These are phyloP conservation scores for Schwanniomyces polymorphus DNA, from an alignment of 805 yeast species.

Conservation along the genomic window DNA sequence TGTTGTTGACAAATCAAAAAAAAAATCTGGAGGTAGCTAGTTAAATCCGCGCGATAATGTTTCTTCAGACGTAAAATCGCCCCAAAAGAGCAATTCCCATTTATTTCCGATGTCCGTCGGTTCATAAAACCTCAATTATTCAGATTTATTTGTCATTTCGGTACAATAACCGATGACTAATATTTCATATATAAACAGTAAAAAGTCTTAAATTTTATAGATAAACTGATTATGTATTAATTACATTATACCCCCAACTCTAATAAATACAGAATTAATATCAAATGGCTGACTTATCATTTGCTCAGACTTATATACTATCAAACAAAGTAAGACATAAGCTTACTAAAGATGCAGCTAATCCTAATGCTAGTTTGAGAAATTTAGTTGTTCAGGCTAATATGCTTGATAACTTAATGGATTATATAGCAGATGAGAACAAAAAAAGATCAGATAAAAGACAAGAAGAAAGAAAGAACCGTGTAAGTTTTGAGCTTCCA, in stretches of 20 bases:
- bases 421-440: slow-evolving; percentile 36
- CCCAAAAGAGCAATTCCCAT: not conserved
- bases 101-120: not conserved
- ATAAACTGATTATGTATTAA: no score
- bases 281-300: slow-evolving; percentile 22
- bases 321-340: slow-evolving; percentile 67
- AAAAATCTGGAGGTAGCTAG: no score
- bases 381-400: slow-evolving; percentile 70
- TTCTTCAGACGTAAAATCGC: no score
- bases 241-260: no score
- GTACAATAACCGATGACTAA: slow-evolving; percentile 6
- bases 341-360: slow-evolving; percentile 60
- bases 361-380: slow-evolving; percentile 56
- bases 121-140: not conserved
- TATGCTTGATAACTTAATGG: slow-evolving; percentile 65
- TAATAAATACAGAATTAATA: no score
- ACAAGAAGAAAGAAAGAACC: slow-evolving; percentile 9
- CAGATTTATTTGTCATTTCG: slow-evolving; percentile 1
- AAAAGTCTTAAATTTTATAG: no score
- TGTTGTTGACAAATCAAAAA: not conserved
- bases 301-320: slow-evolving; percentile 56
- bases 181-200: not conserved
- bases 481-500: slow-evolving; percentile 14
- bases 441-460: slow-evolving; percentile 20
- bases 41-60: slow-evolving; percentile 1